Base-by-base conservation (phyloP, 768 basidiomycete genomes). In the Phallus indusiatus region DNA sequence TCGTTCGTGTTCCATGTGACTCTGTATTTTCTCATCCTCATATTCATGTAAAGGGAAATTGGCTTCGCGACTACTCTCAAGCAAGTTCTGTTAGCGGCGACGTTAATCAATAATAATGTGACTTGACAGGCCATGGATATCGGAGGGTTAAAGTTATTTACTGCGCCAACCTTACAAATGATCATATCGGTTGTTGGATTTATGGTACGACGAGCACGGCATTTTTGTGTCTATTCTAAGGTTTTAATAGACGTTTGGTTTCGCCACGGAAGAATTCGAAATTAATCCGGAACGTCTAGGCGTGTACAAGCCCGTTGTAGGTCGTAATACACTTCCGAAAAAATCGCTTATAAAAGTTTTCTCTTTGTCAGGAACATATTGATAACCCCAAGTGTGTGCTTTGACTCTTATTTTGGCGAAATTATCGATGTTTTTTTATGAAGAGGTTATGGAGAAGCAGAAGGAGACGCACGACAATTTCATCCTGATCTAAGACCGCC, bases 331-430 rank as follows among this genome's bases (percentile, higher is more conserved):
- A 37, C 16, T 8, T n/a, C 14, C n/a, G 4, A 4, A 42, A 14
- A n/a, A 11, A 2, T 42, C n/a, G 12, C 42, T 42, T 14, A 42
- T 5, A 42, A 42, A 42, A 42, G 16, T 49, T 34, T 21, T 28
- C n/a, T n/a, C n/a, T n/a, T n/a, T n/a, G n/a, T n/a, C 62, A 79
- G 76, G 83, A 88, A 73, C 88, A 88, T 65, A 88, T 88, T 63
- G 86, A 90, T 67, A 89, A 89, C 63, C 88, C 88, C 1, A 86
- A 84, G 80, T 81, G 64, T 53, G 73, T 54, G 1, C 34, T 21
- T 36, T 16, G n/a, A 18, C 51, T n/a, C 5, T 20, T n/a, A 12
- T 17, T 1, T 28, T 49, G 1, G 9, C 33, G 47, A 8, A 36
- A 35, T 56, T 14, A 47, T 36, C 16, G 52, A 20, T 53, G 18